phyloP scores from a whole-genome alignment of 169 alveolate genomes.

The Toxoplasma gondii region DNA sequence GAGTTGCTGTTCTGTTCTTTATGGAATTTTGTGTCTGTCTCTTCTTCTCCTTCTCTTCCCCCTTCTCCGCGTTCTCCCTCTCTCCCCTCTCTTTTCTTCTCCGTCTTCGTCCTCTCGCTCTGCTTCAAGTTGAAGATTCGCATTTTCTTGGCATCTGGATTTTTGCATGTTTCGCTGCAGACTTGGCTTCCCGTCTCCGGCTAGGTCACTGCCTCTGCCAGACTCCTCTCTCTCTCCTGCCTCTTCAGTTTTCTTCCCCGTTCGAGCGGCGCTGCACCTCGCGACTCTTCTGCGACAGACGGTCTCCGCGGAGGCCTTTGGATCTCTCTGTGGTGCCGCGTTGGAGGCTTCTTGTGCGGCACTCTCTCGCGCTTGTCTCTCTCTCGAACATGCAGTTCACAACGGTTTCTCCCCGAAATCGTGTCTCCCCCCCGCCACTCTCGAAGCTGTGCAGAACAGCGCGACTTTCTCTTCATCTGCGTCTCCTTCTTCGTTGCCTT shows the following conservation, averaged over 20 bases:
- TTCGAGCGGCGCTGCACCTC: neutral
- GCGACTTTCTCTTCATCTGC: neutral
- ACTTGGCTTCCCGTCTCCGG: neutral
- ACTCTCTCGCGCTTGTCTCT: neutral
- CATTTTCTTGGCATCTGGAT: neutral
- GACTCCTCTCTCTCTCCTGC: neutral
- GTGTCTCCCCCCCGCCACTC: neutral
- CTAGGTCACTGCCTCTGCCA: neutral
- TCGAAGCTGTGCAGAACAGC: neutral
- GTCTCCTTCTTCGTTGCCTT: neutral
- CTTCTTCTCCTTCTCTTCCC: too few relatives aligned
- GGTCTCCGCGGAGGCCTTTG: neutral
- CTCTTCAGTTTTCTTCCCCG: neutral
- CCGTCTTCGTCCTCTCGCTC: neutral
- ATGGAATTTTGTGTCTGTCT: too few relatives aligned
- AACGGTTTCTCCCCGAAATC: neutral
- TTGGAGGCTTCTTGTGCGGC: neutral
- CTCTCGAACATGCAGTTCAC: neutral
- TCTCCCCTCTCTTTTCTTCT: too few relatives aligned
- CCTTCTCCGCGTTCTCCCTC: too few relatives aligned
- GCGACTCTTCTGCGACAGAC: neutral
- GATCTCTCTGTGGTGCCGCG: slow-evolving; percentile 8
- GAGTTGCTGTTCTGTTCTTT: neutral
- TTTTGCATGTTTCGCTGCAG: neutral
- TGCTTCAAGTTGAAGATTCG: neutral